phyloP scores from a whole-genome alignment of 192 early-diverging fungal genomes.

The Backusella psychrophila region DNA sequence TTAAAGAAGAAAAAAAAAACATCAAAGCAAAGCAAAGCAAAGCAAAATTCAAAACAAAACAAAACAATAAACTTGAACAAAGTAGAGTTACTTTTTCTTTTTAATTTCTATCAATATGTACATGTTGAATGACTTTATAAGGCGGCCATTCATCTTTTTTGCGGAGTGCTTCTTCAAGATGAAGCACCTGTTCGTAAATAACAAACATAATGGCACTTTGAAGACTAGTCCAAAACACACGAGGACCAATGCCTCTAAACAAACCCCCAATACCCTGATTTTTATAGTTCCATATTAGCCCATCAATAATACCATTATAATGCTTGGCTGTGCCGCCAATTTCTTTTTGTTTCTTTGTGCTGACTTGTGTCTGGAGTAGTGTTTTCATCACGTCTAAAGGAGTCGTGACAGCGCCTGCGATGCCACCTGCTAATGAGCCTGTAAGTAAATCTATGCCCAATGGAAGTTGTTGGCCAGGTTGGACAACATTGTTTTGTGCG shows the following conservation, averaged over 20 bases:
- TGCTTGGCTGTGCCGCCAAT: conserved; percentile 27
- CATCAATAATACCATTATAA: conserved; percentile 55
- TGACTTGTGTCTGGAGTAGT: conserved; percentile 51
- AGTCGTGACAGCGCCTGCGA: conserved; percentile 59
- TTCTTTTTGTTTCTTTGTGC: conserved; percentile 26
- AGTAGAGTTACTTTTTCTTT: not conserved
- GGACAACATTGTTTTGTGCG: conserved; percentile 35
- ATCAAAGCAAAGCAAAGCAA: not conserved
- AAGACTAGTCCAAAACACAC: conserved; percentile 69
- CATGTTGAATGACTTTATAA: conserved; percentile 2
- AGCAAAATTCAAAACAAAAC: not conserved
- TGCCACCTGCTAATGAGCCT: conserved; percentile 52
- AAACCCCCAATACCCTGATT: conserved; percentile 56
- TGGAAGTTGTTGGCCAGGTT: conserved; percentile 42
- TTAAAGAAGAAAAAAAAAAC: not conserved
- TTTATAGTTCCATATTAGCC: conserved; percentile 54
- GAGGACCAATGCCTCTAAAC: conserved; percentile 72
- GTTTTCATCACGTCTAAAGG: conserved; percentile 62
- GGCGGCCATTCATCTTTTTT: conserved; percentile 31
- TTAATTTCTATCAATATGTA: conserved; percentile 5
- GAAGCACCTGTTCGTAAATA: conserved; percentile 62
- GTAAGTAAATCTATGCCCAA: conserved; percentile 44
- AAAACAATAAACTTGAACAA: not conserved
- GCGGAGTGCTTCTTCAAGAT: conserved; percentile 38
- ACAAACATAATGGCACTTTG: conserved; percentile 74